Evolutionary conservation across 495 filamentous ascomycete genomes (phyloP), one percentile per base, ranked within the genome.

Genomic region (Achaetomiella virescens): DNA sequence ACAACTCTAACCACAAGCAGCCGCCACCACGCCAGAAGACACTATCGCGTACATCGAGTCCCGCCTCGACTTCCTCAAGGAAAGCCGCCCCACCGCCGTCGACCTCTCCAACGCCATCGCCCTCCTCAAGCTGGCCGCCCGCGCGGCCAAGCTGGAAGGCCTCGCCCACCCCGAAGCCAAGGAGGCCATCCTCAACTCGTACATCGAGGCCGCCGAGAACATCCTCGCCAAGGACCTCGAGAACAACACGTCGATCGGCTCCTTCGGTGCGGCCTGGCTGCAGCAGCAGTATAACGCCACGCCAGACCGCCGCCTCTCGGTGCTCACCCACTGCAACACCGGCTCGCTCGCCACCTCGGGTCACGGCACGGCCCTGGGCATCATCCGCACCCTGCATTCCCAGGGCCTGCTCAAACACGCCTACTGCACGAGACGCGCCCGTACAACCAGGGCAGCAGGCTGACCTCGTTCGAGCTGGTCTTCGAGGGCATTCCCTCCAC

Each of bases 351-450:
- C 93, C 38, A 98, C 93, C 15, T 92, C 93, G 14, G 93, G 93
- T 54, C 95, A 97, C 68, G 93, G 93, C 52, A 98, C 93, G 35
- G 93, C 93, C 1, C 76, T 98, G 9, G 93, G 93, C 11, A 91
- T 98, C 53, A 87, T 98, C 62, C 90, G 93, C 55, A 85, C 84
- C n/a, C 74, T 97, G 31, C 79, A 90, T 62, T 67, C 81, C 4
- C 78, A 75, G 41, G 74, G 76, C 14, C 70, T 76, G 4, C 77
- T 98, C 37, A 73, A 82, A 49, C 91, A 87, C 58, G 91, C 88
- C 43, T 97, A 87, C 76, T 98, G 91, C 76, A 96, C 93, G 93
- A 98, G 72, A 98, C 93, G 8, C 82, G 93, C 22, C 93, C 93
- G 1, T 98, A 98, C 72, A 98, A 98, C 73, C 93, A 98, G 77